phyloP scores from a whole-genome alignment of 1,284 basidiomycete genomes.

The Moniliella sp. region DNA sequence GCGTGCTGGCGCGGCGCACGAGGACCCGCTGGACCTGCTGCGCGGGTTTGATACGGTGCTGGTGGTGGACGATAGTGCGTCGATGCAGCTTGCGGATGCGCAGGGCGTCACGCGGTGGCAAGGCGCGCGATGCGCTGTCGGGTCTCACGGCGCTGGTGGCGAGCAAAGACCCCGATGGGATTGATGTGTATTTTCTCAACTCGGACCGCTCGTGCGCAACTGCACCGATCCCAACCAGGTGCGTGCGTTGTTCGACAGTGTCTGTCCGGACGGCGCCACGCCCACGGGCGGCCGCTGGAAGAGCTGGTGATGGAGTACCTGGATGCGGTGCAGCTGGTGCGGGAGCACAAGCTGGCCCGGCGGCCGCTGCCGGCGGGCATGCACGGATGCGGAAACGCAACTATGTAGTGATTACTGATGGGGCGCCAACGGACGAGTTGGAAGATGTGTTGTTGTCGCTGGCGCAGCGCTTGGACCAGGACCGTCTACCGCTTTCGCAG shows the following conservation, averaged over 20 bases:
- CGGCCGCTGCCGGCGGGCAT: not conserved
- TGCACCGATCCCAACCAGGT: slow-evolving; percentile 4
- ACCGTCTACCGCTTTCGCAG: slow-evolving; percentile 37
- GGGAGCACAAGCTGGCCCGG: slow-evolving; percentile 1
- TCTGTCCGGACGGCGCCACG: slow-evolving; percentile 11
- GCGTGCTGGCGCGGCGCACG: too few relatives aligned
- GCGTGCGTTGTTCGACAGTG: slow-evolving; percentile 6
- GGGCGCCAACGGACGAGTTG: slow-evolving; percentile 38
- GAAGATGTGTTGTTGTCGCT: slow-evolving; percentile 38
- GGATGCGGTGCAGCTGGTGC: slow-evolving; percentile 7
- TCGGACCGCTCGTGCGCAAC: slow-evolving; percentile 2
- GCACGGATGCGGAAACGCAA: slow-evolving; percentile 5
- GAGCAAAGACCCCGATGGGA: slow-evolving; percentile 11
- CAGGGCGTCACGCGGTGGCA: slow-evolving; percentile 7
- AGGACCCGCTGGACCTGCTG: slow-evolving; percentile 5
- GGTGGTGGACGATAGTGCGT: slow-evolving; percentile 11
- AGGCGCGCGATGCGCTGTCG: slow-evolving; percentile 8
- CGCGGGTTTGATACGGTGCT: slow-evolving; percentile 11
- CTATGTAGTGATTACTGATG: slow-evolving; percentile 8
- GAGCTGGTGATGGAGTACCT: slow-evolving; percentile 12
- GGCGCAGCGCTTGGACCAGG: slow-evolving; percentile 39
- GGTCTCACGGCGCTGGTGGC: slow-evolving; percentile 9
- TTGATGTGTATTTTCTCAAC: slow-evolving; percentile 14
- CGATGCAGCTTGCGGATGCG: slow-evolving; percentile 8
- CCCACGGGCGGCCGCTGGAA: slow-evolving; percentile 12